These are phyloP conservation scores for Jaminaea rosea DNA, from an alignment of 1,284 basidiomycete species.

Conservation along the genomic window DNA sequence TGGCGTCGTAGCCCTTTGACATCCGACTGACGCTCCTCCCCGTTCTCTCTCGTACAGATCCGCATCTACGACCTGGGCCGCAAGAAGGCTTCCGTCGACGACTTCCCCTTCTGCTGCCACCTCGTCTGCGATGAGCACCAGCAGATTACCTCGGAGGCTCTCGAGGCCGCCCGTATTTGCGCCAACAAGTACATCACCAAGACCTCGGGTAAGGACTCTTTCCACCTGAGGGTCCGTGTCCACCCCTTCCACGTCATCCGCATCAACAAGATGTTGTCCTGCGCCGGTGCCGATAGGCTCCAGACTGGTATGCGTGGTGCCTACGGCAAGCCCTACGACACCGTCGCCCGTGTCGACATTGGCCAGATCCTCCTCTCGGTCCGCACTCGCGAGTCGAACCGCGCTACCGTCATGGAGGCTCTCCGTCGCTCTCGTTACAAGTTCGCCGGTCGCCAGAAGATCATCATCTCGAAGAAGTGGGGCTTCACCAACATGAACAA, in stretches of 20 bases:
- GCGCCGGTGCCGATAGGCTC: slow-evolving; percentile 89
- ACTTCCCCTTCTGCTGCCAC: slow-evolving; percentile 77
- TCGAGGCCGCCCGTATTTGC: slow-evolving; percentile 97
- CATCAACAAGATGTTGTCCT: slow-evolving; percentile 99
- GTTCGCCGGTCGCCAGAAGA: slow-evolving; percentile 98
- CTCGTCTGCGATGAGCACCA: slow-evolving; percentile 98
- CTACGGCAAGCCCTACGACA: slow-evolving; percentile 98
- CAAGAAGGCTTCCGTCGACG: slow-evolving; percentile 81
- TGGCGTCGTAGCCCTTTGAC: neutral
- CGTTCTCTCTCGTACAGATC: slow-evolving; percentile 29
- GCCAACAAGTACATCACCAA: slow-evolving; percentile 99
- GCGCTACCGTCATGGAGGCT: slow-evolving; percentile 85
- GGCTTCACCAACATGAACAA: slow-evolving; percentile 94
- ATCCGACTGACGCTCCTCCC: neutral
- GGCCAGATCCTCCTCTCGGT: slow-evolving; percentile 95
- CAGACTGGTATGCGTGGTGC: slow-evolving; percentile 99
- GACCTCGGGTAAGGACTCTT: slow-evolving; percentile 94
- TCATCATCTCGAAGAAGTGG: slow-evolving; percentile 63
- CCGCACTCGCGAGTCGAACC: slow-evolving; percentile 82
- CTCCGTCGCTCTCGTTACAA: slow-evolving; percentile 82
- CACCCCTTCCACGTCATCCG: slow-evolving; percentile 98
- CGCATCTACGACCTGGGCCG: slow-evolving; percentile 68
- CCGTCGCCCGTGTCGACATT: slow-evolving; percentile 88
- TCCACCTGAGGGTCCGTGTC: slow-evolving; percentile 93
- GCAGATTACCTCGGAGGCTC: slow-evolving; percentile 88